These are phyloP conservation scores for Penicillium arizonense DNA, from an alignment of 495 filamentous ascomycete genomes.

Conservation along the genomic window DNA sequence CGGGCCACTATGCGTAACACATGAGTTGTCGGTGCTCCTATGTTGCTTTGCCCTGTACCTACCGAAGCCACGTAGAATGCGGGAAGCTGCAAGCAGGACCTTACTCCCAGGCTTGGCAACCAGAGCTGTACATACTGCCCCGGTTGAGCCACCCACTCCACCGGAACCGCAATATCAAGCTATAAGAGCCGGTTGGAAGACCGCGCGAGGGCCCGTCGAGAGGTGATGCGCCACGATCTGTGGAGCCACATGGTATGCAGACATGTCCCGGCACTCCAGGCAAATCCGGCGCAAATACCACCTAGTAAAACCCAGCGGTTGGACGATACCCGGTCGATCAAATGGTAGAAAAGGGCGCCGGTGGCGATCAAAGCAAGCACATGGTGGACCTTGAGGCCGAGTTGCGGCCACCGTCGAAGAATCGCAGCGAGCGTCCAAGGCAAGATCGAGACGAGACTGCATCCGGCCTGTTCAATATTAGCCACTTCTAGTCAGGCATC, in stretches of 20 bases:
- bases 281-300: not conserved
- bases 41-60: not conserved
- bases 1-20: not conserved
- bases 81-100: slow-evolving; percentile 3
- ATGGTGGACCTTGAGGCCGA: slow-evolving; percentile 2
- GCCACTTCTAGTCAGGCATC: not conserved
- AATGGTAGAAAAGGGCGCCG: slow-evolving; percentile 3
- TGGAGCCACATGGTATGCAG: slow-evolving; percentile 2
- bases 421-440: slow-evolving; percentile 6
- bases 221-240: not conserved
- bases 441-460: slow-evolving; percentile 3
- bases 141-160: not conserved
- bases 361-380: not conserved
- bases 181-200: slow-evolving; percentile 3
- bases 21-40: not conserved
- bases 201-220: not conserved
- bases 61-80: slow-evolving; percentile 6
- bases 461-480: not conserved
- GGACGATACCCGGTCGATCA: not conserved
- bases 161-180: not conserved
- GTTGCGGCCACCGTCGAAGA: slow-evolving; percentile 1
- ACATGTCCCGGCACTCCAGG: not conserved
- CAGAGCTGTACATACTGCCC: slow-evolving; percentile 12
- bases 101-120: slow-evolving; percentile 1
- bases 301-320: slow-evolving; percentile 8